Conservation (phyloP, 192 early-diverging fungal species). For the Coemansia sp. region DNA sequence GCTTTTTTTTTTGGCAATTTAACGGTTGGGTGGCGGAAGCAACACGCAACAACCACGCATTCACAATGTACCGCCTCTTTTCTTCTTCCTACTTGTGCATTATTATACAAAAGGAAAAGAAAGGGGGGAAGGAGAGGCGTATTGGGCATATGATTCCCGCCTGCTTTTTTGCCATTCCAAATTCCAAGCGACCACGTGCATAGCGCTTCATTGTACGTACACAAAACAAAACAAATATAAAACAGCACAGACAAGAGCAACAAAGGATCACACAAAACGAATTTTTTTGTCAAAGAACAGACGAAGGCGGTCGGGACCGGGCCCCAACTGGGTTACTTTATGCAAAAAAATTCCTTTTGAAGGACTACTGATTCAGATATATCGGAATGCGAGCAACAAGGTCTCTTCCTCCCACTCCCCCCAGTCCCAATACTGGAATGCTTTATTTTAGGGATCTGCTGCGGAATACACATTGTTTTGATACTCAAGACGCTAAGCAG, state of each 20-base stretch:
- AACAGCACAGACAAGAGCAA: not conserved
- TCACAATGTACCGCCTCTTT: constrained; percentile 4
- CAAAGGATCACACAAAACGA: too few species aligned
- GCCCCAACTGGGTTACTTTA: too few species aligned
- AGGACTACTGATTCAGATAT: too few species aligned
- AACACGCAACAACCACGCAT: not conserved
- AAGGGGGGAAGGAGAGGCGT: too few species aligned
- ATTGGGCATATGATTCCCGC: not conserved
- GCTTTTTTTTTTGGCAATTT: not conserved
- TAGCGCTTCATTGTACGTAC: constrained; percentile 8
- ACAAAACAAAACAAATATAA: not conserved
- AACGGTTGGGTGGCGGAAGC: not conserved
- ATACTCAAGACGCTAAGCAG: not conserved
- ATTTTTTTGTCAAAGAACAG: not conserved
- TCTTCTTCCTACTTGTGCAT: too few species aligned
- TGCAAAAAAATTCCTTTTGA: not conserved
- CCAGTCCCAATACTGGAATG: too few species aligned
- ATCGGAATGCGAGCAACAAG: too few species aligned
- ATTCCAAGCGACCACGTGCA: constrained; percentile 3
- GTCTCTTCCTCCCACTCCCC: too few species aligned
- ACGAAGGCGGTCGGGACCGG: too few species aligned
- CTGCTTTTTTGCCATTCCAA: not conserved
- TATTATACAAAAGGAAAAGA: constrained; percentile 3
- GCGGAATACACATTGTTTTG: constrained; percentile 6
- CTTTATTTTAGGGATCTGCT: constrained; percentile 6